Percentiles rank a stretch among this genome's conserved stretches.
Evolutionary conservation across 2,329 filamentous ascomycete genomes (phyloP).

Genomic region (Esteya vermicola): DNA sequence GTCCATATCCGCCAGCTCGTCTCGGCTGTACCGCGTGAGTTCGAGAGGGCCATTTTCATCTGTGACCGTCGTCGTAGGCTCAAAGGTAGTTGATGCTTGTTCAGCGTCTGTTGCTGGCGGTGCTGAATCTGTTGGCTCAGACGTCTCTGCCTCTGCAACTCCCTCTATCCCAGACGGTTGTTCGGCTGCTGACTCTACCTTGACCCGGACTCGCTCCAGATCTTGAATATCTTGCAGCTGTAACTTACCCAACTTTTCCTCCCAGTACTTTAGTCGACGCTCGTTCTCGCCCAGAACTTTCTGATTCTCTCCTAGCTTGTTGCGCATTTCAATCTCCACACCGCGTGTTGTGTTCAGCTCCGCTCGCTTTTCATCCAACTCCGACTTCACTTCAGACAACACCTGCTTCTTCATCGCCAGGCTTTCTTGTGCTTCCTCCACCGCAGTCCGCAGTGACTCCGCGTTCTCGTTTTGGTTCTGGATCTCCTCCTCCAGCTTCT

Average conservation of each 20-base stretch:
- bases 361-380: slow-evolving; percentile 72
- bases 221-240: slow-evolving; percentile 68
- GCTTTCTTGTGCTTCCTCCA: slow-evolving; percentile 69
- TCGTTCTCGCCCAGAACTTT: slow-evolving; percentile 80
- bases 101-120: too few relatives aligned
- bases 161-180: not conserved
- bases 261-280: slow-evolving; percentile 71
- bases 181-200: slow-evolving; percentile 13
- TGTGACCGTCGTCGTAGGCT: too few relatives aligned
- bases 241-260: slow-evolving; percentile 79
- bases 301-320: slow-evolving; percentile 92
- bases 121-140: not conserved
- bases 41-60: slow-evolving; percentile 28
- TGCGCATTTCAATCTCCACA: slow-evolving; percentile 92
- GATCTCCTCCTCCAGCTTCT: slow-evolving; percentile 66
- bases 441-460: slow-evolving; percentile 55
- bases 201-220: slow-evolving; percentile 27
- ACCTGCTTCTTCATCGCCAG: slow-evolving; percentile 69
- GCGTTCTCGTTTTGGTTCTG: slow-evolving; percentile 63
- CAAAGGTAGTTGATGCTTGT: too few relatives aligned
- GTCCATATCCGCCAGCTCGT: slow-evolving; percentile 53
- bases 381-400: slow-evolving; percentile 62
- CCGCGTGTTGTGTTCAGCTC: slow-evolving; percentile 84
- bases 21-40: slow-evolving; percentile 64
- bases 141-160: slow-evolving; percentile 5